Conservation (phyloP, 2,329 filamentous ascomycete genomes). For the Colletotrichum cereale region DNA sequence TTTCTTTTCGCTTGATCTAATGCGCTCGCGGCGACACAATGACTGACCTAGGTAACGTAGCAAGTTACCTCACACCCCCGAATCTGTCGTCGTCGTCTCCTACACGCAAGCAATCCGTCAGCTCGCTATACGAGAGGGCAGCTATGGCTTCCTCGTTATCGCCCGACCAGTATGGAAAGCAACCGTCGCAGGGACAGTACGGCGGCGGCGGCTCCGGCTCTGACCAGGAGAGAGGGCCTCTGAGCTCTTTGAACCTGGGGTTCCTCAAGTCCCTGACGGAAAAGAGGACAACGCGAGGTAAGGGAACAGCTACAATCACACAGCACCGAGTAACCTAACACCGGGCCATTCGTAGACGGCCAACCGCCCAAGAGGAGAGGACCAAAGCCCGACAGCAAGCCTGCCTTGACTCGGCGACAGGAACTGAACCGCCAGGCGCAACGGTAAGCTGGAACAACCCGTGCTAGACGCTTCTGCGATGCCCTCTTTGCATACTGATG, state of each 20-base stretch:
- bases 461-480: background rate
- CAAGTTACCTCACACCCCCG: slow-evolving; percentile 53
- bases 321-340: slow-evolving; percentile 5
- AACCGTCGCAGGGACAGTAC: slow-evolving; percentile 45
- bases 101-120: slow-evolving; percentile 48
- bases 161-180: slow-evolving; percentile 51
- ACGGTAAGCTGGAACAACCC: slow-evolving; percentile 69
- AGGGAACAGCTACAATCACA: slow-evolving; percentile 37
- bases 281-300: slow-evolving; percentile 84
- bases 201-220: slow-evolving; percentile 38
- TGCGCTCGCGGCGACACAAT: slow-evolving; percentile 38
- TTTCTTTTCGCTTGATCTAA: background rate
- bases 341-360: slow-evolving; percentile 69
- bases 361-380: slow-evolving; percentile 89
- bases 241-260: slow-evolving; percentile 64
- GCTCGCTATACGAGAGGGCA: slow-evolving; percentile 49
- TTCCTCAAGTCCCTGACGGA: slow-evolving; percentile 78
- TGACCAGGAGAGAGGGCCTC: slow-evolving; percentile 53
- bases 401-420: slow-evolving; percentile 89
- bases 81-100: slow-evolving; percentile 50
- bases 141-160: slow-evolving; percentile 64
- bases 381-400: slow-evolving; percentile 96
- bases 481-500: slow-evolving; percentile 38
- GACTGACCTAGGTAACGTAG: slow-evolving; percentile 53
- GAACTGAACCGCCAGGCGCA: slow-evolving; percentile 97